Conservation (phyloP, 2,329 filamentous ascomycete genomes). For the Albifimbria verrucaria region DNA sequence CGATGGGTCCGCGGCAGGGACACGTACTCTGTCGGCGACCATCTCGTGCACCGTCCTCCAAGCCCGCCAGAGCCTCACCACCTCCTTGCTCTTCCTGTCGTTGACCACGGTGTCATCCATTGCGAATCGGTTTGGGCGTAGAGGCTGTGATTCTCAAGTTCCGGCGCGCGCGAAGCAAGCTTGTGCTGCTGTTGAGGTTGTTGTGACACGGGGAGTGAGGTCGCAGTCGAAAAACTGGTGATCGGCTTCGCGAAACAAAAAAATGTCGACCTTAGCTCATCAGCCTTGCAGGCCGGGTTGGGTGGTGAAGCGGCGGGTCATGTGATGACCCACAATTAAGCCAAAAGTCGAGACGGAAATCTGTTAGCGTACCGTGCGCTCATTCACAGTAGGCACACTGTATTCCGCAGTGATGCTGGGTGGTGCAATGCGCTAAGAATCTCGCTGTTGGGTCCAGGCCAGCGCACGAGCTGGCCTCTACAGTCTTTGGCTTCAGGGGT, state of each 20-base stretch:
- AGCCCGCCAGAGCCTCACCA: constrained; percentile 81
- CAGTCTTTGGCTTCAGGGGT: too few species aligned
- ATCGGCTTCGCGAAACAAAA: constrained; percentile 1
- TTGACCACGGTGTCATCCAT: constrained; percentile 44
- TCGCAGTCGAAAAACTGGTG: not conserved
- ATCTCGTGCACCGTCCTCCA: constrained; percentile 94
- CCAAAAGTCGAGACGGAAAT: not conserved
- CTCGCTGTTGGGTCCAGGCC: not conserved
- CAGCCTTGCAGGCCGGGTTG: not conserved
- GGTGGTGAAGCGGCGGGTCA: not conserved
- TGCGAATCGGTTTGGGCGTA: too few species aligned
- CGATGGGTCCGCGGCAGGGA: constrained; percentile 3
- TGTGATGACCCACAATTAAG: not conserved
- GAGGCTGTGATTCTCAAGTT: too few species aligned
- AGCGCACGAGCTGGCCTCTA: too few species aligned
- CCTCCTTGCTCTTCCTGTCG: constrained; percentile 48
- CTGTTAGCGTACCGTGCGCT: not conserved
- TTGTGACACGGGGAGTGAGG: not conserved
- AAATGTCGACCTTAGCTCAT: constrained; percentile 3
- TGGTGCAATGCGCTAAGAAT: not conserved
- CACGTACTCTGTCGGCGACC: constrained; percentile 79
- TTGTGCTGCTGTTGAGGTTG: not conserved
- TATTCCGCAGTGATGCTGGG: not conserved
- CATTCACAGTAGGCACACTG: not conserved
- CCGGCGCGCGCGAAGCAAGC: too few species aligned